Conservation (phyloP, 1,284 basidiomycete genomes). For the Rugosomyces carneus region DNA sequence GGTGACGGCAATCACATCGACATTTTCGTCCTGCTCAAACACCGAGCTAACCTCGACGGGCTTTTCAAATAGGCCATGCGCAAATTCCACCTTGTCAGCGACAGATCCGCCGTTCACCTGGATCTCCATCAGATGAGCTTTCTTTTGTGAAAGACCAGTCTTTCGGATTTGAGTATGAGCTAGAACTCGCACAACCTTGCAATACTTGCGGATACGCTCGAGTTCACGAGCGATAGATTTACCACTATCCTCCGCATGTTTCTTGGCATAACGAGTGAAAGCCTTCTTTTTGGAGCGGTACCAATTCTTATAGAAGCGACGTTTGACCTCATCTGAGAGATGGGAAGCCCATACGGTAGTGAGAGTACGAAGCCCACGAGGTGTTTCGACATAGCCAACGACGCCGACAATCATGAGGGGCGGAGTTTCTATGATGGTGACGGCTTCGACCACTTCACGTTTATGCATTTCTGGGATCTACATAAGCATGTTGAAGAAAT, state of each 20-base stretch:
- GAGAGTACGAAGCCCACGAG: constrained; percentile 90
- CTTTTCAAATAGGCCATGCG: constrained; percentile 96
- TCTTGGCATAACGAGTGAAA: constrained; percentile 99
- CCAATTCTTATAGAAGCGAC: constrained; percentile 99
- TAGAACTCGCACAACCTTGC: constrained; percentile 98
- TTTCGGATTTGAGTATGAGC: constrained; percentile 98
- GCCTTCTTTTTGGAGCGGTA: constrained; percentile 99
- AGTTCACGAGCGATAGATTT: constrained; percentile 93
- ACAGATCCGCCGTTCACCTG: constrained; percentile 98
- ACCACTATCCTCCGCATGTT: constrained; percentile 94
- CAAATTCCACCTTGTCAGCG: constrained; percentile 97
- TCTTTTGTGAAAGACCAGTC: constrained; percentile 98
- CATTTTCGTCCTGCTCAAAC: constrained; percentile 96
- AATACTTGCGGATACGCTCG: constrained; percentile 99
- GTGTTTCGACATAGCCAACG: constrained; percentile 99
- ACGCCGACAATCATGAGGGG: constrained; percentile 97
- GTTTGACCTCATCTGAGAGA: constrained; percentile 89
- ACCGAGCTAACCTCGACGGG: constrained; percentile 81
- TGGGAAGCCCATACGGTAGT: constrained; percentile 83
- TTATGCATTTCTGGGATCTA: constrained; percentile 88
- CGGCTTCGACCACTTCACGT: constrained; percentile 98
- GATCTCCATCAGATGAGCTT: constrained; percentile 99
- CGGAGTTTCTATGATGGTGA: constrained; percentile 94
- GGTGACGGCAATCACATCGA: constrained; percentile 97
- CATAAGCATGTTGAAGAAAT: neutral